These are phyloP conservation scores for Aureobasidium lini DNA, from an alignment of 2,329 filamentous ascomycete species.

Conservation along the genomic window DNA sequence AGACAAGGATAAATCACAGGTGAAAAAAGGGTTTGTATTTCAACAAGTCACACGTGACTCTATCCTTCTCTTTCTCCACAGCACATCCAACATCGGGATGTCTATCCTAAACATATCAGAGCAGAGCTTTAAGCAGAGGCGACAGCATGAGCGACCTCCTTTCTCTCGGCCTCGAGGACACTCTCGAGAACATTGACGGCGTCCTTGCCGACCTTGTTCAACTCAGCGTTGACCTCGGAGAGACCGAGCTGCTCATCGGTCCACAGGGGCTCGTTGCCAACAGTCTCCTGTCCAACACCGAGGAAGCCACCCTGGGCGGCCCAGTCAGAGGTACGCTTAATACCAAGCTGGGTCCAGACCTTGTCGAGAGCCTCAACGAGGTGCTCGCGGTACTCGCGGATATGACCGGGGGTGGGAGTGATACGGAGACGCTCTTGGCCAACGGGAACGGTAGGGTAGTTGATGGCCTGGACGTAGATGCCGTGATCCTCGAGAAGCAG, in stretches of 20 bases:
- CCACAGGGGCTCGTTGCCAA: constrained; percentile 68
- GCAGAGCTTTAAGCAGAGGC: constrained; percentile 19
- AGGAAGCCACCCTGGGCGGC: constrained; percentile 86
- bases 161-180: constrained; percentile 40
- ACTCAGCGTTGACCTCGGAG: constrained; percentile 55
- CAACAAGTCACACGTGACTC: neutral
- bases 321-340: constrained; percentile 93
- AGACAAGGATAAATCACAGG: neutral
- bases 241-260: constrained; percentile 81
- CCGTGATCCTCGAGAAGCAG: constrained; percentile 81
- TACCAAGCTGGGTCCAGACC: constrained; percentile 80
- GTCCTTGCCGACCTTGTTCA: constrained; percentile 41
- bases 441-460: constrained; percentile 95
- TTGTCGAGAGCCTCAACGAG: constrained; percentile 75
- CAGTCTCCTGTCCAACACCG: constrained; percentile 70
- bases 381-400: constrained; percentile 74
- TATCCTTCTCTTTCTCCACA: neutral
- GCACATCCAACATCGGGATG: neutral
- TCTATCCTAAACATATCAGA: neutral
- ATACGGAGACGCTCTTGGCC: constrained; percentile 96
- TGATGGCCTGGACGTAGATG: constrained; percentile 98
- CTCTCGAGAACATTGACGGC: constrained; percentile 40
- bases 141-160: constrained; percentile 35
- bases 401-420: constrained; percentile 90
- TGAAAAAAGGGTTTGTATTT: neutral